Percentiles rank a stretch among this genome's conserved stretches.
Conservation (phyloP, 1,284 basidiomycete species). For the Abortiporus biennis region DNA sequence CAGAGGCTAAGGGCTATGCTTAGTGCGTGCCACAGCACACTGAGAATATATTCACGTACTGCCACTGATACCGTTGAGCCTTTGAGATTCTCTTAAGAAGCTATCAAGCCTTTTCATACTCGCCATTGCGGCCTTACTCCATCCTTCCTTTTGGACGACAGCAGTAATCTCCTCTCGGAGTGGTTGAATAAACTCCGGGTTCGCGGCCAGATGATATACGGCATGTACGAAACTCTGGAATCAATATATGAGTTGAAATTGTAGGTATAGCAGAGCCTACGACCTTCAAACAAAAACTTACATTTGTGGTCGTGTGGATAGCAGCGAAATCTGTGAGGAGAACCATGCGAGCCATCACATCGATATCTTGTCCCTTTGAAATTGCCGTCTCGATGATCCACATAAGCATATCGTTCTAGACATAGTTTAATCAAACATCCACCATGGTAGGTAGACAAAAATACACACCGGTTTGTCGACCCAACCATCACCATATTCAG, state of each 20-base stretch:
- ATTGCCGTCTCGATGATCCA: conserved; percentile 15
- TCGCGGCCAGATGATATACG: conserved; percentile 4
- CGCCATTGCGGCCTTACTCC: conserved; percentile 35
- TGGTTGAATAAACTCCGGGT: conserved; percentile 2
- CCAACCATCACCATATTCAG: conserved; percentile 12
- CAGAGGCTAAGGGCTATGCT: conserved; percentile 1
- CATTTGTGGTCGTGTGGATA: conserved; percentile 24
- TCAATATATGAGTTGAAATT: neutral
- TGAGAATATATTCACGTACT: conserved; percentile 10
- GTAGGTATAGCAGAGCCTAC: conserved; percentile 14
- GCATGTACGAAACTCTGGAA: conserved; percentile 6
- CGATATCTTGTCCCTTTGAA: conserved; percentile 5
- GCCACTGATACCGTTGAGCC: conserved; percentile 23
- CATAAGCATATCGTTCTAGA: conserved; percentile 11
- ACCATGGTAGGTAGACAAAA: no score
- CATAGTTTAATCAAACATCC: neutral
- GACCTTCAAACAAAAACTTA: conserved; percentile 10
- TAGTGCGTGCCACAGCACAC: neutral
- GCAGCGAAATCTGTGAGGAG: conserved; percentile 24
- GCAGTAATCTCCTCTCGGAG: conserved; percentile 6
- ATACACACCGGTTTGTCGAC: conserved; percentile 11
- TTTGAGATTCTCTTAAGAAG: conserved; percentile 40
- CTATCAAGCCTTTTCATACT: conserved; percentile 44
- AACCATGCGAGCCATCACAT: conserved; percentile 13
- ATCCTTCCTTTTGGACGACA: conserved; percentile 31